These are phyloP conservation scores for Cucumis sativus DNA, from an alignment of 306 rosid species.

Conservation along the genomic window DNA sequence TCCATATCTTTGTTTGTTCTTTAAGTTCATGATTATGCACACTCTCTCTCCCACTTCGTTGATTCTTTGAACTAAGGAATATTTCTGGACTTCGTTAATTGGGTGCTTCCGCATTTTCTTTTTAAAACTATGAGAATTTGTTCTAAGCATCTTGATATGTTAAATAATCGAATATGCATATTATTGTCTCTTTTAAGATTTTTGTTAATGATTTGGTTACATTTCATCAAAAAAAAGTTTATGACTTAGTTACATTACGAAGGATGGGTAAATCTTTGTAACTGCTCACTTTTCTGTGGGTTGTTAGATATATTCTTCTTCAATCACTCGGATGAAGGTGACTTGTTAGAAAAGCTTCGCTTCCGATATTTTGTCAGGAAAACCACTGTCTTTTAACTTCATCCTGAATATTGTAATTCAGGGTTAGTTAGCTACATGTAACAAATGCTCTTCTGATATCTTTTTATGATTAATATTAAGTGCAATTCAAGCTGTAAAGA, in stretches of 20 bases:
- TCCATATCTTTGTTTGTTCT: not conserved
- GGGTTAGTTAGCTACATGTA: not conserved
- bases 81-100: slow-evolving; percentile 3
- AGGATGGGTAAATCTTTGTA: not conserved
- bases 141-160: not conserved
- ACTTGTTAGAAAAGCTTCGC: not conserved
- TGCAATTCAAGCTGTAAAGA: slow-evolving; percentile 1
- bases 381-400: not conserved
- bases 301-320: slow-evolving; percentile 4
- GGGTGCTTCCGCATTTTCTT: not conserved
- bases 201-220: not conserved
- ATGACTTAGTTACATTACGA: not conserved
- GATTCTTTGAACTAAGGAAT: not conserved
- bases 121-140: not conserved
- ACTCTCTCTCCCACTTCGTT: not conserved
- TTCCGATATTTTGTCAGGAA: not conserved
- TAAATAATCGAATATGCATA: not conserved
- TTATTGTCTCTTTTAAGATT: not conserved
- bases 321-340: not conserved
- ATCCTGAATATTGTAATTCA: slow-evolving; percentile 2
- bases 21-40: not conserved
- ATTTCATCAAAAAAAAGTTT: not conserved
- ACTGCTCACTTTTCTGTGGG: not conserved
- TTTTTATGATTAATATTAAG: not conserved
- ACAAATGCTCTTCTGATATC: not conserved